phyloP scores from a whole-genome alignment of 2,329 filamentous ascomycete genomes.

The Xylariaceae sp. region DNA sequence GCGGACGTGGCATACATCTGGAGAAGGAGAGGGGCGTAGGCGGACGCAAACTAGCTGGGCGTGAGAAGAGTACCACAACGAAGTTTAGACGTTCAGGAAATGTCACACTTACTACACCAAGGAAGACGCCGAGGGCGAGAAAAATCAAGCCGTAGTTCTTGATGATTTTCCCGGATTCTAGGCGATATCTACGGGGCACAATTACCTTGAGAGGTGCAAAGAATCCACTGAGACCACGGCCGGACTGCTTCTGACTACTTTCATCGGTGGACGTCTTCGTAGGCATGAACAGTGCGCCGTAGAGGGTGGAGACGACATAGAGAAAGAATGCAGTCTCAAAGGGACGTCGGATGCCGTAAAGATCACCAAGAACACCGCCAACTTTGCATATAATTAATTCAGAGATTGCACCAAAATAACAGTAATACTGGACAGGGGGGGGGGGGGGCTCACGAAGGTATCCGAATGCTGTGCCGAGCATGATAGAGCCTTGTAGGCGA shows the following conservation, averaged over 20 bases:
- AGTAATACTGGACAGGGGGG: neutral
- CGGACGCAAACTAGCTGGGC: conserved; percentile 61
- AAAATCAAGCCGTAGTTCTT: conserved; percentile 68
- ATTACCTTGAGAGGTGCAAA: conserved; percentile 69
- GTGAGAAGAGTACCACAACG: conserved; percentile 1
- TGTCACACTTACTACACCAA: conserved; percentile 60
- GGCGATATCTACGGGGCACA: conserved; percentile 59
- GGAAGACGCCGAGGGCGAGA: conserved; percentile 68
- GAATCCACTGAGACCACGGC: conserved; percentile 56
- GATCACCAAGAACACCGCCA: conserved; percentile 69
- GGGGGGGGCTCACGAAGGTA: conserved; percentile 55
- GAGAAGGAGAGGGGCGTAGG: conserved; percentile 67
- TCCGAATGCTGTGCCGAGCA: conserved; percentile 69
- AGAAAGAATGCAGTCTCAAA: conserved; percentile 68
- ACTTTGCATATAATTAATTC: conserved; percentile 40
- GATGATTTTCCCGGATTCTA: conserved; percentile 55
- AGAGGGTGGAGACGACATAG: conserved; percentile 55
- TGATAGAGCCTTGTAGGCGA: conserved; percentile 66
- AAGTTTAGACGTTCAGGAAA: neutral
- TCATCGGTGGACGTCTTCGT: conserved; percentile 33
- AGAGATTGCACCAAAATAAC: neutral
- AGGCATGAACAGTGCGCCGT: conserved; percentile 50
- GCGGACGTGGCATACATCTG: conserved; percentile 64
- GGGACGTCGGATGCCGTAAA: conserved; percentile 66
- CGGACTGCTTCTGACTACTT: conserved; percentile 28